A percentile compares a stretch with the other conserved stretches of the same genome.
Evolutionary conservation across 1,284 basidiomycete genomes (phyloP).

Genomic region (Irpex lacteus): DNA sequence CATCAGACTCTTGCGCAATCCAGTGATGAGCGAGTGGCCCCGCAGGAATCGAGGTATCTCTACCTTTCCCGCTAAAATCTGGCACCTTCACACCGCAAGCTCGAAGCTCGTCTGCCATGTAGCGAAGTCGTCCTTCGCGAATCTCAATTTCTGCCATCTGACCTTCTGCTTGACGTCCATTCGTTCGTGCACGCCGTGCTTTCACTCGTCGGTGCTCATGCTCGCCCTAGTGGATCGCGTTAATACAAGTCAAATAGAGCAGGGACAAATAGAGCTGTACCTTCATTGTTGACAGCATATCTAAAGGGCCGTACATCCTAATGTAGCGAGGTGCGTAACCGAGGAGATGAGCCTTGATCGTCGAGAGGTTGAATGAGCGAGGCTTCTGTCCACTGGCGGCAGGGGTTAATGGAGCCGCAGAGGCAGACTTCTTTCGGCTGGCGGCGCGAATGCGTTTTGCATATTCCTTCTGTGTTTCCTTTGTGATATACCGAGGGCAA

Average conservation of each 20-base stretch:
- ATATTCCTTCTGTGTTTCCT: not conserved
- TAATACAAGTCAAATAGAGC: not conserved
- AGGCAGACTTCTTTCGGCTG: slow-evolving; percentile 12
- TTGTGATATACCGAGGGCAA: not conserved
- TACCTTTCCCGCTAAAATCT: not conserved
- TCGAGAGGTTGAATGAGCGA: slow-evolving; percentile 5
- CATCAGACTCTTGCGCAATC: not conserved
- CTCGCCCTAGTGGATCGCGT: slow-evolving; percentile 10
- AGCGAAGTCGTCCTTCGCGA: not conserved
- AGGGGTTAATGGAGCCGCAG: not conserved
- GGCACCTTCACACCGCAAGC: not conserved
- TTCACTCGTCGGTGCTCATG: slow-evolving; percentile 14
- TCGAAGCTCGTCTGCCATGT: not conserved
- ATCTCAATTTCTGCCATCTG: not conserved
- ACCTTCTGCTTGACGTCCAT: not conserved
- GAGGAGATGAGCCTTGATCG: slow-evolving; percentile 19
- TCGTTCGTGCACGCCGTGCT: slow-evolving; percentile 6
- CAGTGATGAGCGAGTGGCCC: not conserved
- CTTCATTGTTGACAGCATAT: slow-evolving; percentile 18
- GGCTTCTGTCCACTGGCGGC: not conserved
- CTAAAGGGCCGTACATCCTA: slow-evolving; percentile 17
- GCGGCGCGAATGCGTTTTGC: not conserved
- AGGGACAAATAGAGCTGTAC: slow-evolving; percentile 9
- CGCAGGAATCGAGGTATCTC: not conserved
- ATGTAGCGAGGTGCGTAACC: slow-evolving; percentile 16